A percentile compares a stretch with the other conserved stretches of the same genome.
Conservation (phyloP, 148 eudicot species). For the Cornus florida region DNA sequence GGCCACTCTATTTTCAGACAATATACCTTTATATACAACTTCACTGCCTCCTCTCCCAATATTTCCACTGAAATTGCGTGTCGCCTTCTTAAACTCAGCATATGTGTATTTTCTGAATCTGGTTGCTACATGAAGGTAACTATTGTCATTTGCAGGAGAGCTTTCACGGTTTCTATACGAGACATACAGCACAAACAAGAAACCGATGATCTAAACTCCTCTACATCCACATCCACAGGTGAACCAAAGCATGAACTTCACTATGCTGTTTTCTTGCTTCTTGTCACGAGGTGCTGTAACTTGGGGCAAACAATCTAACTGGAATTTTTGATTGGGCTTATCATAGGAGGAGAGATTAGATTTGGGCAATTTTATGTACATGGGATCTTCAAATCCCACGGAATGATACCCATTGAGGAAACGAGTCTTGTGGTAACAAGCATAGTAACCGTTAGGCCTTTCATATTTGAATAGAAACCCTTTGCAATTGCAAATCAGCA, state of each 20-base stretch:
- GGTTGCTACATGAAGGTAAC: conserved; percentile 7
- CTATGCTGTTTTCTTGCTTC: background rate
- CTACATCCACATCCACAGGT: background rate
- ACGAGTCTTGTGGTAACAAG: conserved; percentile 13
- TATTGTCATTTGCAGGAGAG: too few relatives aligned
- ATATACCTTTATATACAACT: conserved; percentile 17
- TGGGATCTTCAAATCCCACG: background rate
- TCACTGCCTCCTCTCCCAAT: conserved; percentile 26
- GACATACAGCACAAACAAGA: background rate
- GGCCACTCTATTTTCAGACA: conserved; percentile 1
- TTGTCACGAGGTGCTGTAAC: background rate
- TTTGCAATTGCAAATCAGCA: conserved; percentile 27
- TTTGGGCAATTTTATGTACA: conserved; percentile 17
- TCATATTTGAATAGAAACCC: conserved; percentile 13
- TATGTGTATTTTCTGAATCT: conserved; percentile 21
- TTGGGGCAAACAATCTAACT: too few relatives aligned
- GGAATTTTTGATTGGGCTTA: too few relatives aligned
- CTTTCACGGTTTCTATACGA: background rate
- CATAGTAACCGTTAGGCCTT: background rate
- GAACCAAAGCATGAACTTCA: conserved; percentile 7
- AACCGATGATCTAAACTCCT: too few relatives aligned
- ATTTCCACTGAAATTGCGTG: conserved; percentile 9
- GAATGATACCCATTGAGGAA: conserved; percentile 22
- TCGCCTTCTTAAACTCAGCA: conserved; percentile 2
- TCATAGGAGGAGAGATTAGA: background rate